Evolutionary conservation across 139 green algal genomes (phyloP), one percentile per base, ranked within the genome.

Genomic region (Nannochloris sp.): DNA sequence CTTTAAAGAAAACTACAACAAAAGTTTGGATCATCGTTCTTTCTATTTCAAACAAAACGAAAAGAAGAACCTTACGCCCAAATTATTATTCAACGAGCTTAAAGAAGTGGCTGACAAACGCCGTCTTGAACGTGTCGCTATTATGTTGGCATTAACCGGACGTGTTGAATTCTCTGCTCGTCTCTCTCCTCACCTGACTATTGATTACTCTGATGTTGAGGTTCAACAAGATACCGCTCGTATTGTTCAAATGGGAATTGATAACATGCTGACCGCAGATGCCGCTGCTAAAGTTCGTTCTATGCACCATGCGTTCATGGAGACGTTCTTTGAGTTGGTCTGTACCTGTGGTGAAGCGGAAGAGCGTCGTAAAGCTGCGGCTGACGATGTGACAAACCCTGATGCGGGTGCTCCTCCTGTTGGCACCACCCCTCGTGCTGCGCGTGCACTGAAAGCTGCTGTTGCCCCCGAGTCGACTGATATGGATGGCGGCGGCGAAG

Each of bases 31-130:
- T 83, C 92, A 98, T 79, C 89, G 91, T 63, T 89, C 74, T 70
- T 98, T 98, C 81, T 99, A 99, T 83, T 99, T 98, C 85, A 99
- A 99, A 81, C 94, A 98, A 75, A 77, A 74, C 19, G 92, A 98
- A 68, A 98, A 98, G 83, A 96, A 94, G 77, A 83, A 75, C 54
- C 83, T 99, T 53, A 86, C 63, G 82, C 67, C 76, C 27, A 97
- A 95, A 79, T 77, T 72, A 54, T 84, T 99, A 79, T 61, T 97
- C 61, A 29, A 72, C 23, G 93, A 97, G 74, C 82, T 97, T 35
- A 88, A 85, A 63, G 92, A 98, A 38, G 64, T 81, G n/a, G 80
- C 74, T 25, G 93, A 98, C 66, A 73, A 80, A 66, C 74, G 76
- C 5, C 68, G 78, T 23, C 38, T 71, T 59, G 76, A 84, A 36